phyloP scores from a whole-genome alignment of 1,284 basidiomycete species.

The Ganoderma lingzhi region DNA sequence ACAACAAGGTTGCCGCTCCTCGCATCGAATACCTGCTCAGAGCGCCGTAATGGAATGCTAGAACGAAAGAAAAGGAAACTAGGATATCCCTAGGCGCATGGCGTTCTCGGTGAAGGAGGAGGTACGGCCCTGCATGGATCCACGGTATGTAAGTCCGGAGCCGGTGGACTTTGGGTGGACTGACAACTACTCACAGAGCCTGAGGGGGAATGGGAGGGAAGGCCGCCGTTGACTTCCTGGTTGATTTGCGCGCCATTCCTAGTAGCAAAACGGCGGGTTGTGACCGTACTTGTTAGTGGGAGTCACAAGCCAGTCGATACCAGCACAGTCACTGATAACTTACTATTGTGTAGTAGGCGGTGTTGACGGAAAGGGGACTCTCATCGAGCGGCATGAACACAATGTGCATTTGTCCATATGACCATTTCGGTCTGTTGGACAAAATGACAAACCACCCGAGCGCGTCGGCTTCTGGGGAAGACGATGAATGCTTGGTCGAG shows the following conservation, averaged over 20 bases:
- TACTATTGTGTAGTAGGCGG: neutral
- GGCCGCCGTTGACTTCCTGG: neutral
- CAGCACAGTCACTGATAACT: neutral
- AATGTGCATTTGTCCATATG: neutral
- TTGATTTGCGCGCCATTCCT: neutral
- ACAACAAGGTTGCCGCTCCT: constrained; percentile 11
- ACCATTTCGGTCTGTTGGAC: too few species aligned
- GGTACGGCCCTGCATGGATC: neutral
- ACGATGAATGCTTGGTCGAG: neutral
- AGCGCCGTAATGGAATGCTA: constrained; percentile 3
- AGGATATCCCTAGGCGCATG: neutral
- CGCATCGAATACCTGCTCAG: neutral
- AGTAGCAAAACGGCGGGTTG: neutral
- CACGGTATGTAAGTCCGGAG: neutral
- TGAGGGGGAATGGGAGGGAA: neutral
- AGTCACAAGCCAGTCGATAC: too few species aligned
- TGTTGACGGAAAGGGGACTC: constrained; percentile 3
- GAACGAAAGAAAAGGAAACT: constrained; percentile 1
- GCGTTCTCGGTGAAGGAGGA: neutral
- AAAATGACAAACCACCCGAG: neutral
- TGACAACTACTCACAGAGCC: neutral
- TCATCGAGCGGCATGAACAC: neutral
- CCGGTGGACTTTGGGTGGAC: neutral
- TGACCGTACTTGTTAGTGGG: neutral
- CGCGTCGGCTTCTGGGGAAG: neutral